Base-by-base conservation (phyloP, 2,329 filamentous ascomycete genomes). In the Aureobasidium sp. region DNA sequence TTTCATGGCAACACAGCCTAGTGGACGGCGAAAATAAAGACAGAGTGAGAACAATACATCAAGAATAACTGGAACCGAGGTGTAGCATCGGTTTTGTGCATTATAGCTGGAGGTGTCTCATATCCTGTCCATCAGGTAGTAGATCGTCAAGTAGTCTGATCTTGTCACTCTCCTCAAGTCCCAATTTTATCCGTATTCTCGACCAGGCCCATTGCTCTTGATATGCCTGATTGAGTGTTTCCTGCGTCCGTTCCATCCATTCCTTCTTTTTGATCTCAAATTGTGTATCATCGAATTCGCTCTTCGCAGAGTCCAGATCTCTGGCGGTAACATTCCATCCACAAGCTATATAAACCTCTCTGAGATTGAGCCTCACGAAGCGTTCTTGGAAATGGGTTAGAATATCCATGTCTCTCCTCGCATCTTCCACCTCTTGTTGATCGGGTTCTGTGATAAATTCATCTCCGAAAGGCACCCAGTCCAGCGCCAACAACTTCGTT, bases 271-370 rank as follows among this genome's bases (percentile, higher is more conserved):
- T 38, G 4, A 6, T 2, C 9, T 20, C 42, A 31, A 64, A 64
- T 4, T 23, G 7, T 3, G 29, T 42, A 20, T 7, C 50, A n/a
- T 64, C 51, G 15, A 56, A 64, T 5, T 16, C 42, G 3, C 10
- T n/a, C 15, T 23, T 1, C 13, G 61, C 61, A 18, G 4, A 13
- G 23, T 56, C 31, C 48, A 56, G 20, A 38, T 64, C 73, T 72
- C 65, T 71, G 74, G 0, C 61, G 0, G 48, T 23, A 20, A 27
- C 29, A 16, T 64, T 15, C 50, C 61, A 56, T 3, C 61, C 61
- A 20, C 50, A 38, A 20, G 40, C n/a, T n/a, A 48, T 18, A 18
- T 56, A 64, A 5, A 64, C 31, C 3, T 64, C 5, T n/a, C 42
- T 48, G 27, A 64, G 27, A 9, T 42, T 56, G 20, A 33, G 31